Conservation (phyloP, 768 basidiomycete genomes). For the Lactifluus rugatus region DNA sequence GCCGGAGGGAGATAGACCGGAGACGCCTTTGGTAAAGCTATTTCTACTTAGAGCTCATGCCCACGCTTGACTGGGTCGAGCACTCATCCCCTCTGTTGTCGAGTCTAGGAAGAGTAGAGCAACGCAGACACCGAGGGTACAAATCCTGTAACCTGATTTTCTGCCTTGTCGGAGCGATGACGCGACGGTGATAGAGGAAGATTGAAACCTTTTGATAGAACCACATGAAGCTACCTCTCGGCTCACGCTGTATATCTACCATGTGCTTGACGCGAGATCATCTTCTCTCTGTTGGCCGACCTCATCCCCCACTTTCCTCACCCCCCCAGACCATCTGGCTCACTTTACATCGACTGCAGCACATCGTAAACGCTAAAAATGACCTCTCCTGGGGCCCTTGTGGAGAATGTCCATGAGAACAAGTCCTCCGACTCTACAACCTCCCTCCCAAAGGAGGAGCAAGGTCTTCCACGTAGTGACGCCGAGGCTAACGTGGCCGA, state of each 20-base stretch:
- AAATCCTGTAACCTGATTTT: too few relatives aligned
- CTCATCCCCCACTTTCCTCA: not conserved
- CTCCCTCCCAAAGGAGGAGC: conserved; percentile 24
- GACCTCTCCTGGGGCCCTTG: not conserved
- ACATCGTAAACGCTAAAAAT: not conserved
- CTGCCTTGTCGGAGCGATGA: too few relatives aligned
- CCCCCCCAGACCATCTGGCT: not conserved
- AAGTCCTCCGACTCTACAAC: conserved; percentile 22
- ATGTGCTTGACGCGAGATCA: too few relatives aligned
- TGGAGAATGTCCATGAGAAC: conserved; percentile 10
- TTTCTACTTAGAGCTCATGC: too few relatives aligned
- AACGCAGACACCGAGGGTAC: too few relatives aligned
- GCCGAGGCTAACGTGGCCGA: conserved; percentile 7
- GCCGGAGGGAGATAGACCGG: too few relatives aligned
- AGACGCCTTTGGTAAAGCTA: too few relatives aligned
- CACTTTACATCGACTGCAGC: not conserved
- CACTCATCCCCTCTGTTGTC: too few relatives aligned
- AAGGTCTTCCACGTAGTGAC: conserved; percentile 2
- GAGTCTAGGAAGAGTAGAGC: too few relatives aligned
- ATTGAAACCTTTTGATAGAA: not conserved
- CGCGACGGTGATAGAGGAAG: too few relatives aligned
- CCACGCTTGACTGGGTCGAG: too few relatives aligned
- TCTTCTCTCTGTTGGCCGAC: not conserved
- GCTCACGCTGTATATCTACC: not conserved
- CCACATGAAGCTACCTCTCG: not conserved